Conservation (phyloP, 345 rosid species). For the Salix suchowensis region DNA sequence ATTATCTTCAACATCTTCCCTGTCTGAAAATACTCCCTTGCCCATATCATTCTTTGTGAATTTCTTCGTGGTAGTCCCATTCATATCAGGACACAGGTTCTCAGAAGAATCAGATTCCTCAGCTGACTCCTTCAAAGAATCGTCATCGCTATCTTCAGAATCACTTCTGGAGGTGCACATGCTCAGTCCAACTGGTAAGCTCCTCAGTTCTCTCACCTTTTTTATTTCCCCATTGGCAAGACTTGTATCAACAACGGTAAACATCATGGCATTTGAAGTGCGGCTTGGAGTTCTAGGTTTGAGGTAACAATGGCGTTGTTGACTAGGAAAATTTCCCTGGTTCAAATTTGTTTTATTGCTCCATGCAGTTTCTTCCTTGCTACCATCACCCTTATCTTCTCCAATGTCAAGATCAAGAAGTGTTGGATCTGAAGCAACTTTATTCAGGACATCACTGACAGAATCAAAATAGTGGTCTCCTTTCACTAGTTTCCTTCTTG, state of each 20-base stretch:
- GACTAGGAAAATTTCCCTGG: conserved; percentile 15
- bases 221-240: conserved; percentile 12
- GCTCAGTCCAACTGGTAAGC: conserved; percentile 34
- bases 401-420: conserved; percentile 55
- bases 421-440: conserved; percentile 57
- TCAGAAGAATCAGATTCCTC: conserved; percentile 29
- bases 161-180: conserved; percentile 16
- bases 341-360: conserved; percentile 15
- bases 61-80: conserved; percentile 19
- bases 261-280: conserved; percentile 31
- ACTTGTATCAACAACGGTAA: conserved; percentile 64
- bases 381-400: conserved; percentile 20
- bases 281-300: conserved; percentile 52
- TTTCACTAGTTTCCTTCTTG: conserved; percentile 47
- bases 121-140: conserved; percentile 25
- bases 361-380: conserved; percentile 35
- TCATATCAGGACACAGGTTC: conserved; percentile 17
- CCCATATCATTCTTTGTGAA: conserved; percentile 11
- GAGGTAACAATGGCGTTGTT: conserved; percentile 36
- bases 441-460: conserved; percentile 57
- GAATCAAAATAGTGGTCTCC: conserved; percentile 61
- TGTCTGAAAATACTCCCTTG: conserved; percentile 11
- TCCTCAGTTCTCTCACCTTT: conserved; percentile 42
- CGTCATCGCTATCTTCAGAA: conserved; percentile 32
- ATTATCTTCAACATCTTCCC: conserved; percentile 11